A percentile compares a stretch with the other conserved stretches of the same genome.
phyloP scores from a whole-genome alignment of 768 basidiomycete genomes.

The Pisolithus sp. region DNA sequence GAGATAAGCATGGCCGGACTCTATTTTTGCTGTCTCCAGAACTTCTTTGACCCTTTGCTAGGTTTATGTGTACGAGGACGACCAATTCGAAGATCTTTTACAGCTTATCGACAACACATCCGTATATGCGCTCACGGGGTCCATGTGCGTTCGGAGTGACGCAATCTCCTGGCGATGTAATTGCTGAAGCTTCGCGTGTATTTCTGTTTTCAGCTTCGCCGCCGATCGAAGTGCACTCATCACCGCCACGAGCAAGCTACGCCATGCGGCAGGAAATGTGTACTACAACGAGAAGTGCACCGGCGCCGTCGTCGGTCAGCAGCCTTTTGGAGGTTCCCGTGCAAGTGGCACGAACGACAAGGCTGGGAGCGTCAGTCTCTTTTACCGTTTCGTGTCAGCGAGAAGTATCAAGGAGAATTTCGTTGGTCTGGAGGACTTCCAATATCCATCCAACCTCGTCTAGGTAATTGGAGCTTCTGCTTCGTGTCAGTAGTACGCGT shows the following conservation, averaged over 20 bases:
- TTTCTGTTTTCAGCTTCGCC: conserved; percentile 56
- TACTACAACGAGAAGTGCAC: conserved; percentile 99
- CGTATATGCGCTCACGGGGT: conserved; percentile 88
- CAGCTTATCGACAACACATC: conserved; percentile 84
- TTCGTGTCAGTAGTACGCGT: neutral
- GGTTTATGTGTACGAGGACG: conserved; percentile 87
- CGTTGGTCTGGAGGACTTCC: conserved; percentile 69
- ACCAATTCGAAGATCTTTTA: conserved; percentile 78
- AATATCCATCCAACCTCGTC: conserved; percentile 82
- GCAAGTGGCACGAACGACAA: conserved; percentile 98
- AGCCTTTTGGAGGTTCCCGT: conserved; percentile 94
- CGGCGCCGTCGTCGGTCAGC: conserved; percentile 94
- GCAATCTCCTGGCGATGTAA: conserved; percentile 1
- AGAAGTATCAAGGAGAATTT: conserved; percentile 98
- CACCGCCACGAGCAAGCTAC: conserved; percentile 71
- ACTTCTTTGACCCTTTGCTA: conserved; percentile 21
- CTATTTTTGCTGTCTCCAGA: neutral
- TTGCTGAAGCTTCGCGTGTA: conserved; percentile 3
- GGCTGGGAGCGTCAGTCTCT: conserved; percentile 76
- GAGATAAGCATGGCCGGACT: conserved; percentile 11
- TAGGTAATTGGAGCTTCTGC: conserved; percentile 25
- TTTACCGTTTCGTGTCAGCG: conserved; percentile 78
- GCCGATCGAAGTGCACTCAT: conserved; percentile 75
- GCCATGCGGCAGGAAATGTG: conserved; percentile 91
- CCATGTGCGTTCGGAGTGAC: conserved; percentile 55